These are phyloP conservation scores for Phaeosphaeria sp. DNA, from an alignment of 2,329 filamentous ascomycete species.

Conservation along the genomic window DNA sequence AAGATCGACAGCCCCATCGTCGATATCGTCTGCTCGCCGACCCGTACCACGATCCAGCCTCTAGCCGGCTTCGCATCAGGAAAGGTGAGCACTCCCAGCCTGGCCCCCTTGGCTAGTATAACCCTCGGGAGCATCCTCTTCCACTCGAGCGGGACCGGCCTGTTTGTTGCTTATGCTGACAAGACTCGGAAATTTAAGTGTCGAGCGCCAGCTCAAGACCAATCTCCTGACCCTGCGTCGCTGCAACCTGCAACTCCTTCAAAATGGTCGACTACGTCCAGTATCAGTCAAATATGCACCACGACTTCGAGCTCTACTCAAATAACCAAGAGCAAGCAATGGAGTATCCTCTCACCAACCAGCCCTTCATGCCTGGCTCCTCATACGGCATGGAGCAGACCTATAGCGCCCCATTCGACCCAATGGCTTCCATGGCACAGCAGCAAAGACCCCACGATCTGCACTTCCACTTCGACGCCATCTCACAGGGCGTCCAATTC, in stretches of 20 bases:
- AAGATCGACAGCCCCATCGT: conserved; percentile 33
- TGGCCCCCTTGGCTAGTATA: conserved; percentile 21
- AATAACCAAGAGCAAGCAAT: conserved; percentile 41
- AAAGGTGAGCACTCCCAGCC: conserved; percentile 45
- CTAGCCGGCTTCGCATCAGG: conserved; percentile 30
- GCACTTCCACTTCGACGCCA: conserved; percentile 45
- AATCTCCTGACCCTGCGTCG: conserved; percentile 9
- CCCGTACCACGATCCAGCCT: conserved; percentile 35
- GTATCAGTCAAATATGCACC: conserved; percentile 40
- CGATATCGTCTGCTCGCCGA: conserved; percentile 33
- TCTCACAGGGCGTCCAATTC: conserved; percentile 45
- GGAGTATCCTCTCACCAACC: conserved; percentile 38
- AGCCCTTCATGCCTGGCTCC: conserved; percentile 36
- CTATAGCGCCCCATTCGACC: conserved; percentile 48
- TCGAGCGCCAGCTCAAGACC: conserved; percentile 24
- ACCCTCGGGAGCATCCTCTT: conserved; percentile 24
- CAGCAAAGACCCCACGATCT: conserved; percentile 43
- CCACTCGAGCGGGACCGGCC: conserved; percentile 13
- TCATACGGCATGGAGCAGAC: conserved; percentile 42
- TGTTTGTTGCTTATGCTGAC: conserved; percentile 40
- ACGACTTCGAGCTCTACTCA: conserved; percentile 49
- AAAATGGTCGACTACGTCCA: conserved; percentile 47
- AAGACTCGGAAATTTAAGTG: conserved; percentile 22
- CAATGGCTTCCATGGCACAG: conserved; percentile 43
- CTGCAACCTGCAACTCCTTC: conserved; percentile 12